Conservation (phyloP, 1,139 yeast genomes). For the Pichia sp. region DNA sequence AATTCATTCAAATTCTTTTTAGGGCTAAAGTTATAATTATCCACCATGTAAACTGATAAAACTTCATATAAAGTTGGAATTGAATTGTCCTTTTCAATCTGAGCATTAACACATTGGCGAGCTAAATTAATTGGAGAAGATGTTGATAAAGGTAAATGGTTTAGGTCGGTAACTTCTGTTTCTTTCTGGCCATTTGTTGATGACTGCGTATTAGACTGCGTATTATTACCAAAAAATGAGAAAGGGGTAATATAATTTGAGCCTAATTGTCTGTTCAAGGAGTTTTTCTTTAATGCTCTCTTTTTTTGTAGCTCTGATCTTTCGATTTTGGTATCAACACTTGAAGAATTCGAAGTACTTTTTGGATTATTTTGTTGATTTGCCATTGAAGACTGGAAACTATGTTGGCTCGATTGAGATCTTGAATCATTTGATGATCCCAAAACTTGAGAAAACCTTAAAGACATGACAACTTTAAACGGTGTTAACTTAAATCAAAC, state of each 20-base stretch:
- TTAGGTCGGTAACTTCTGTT: constrained; percentile 9
- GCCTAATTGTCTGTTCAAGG: constrained; percentile 6
- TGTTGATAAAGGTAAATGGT: constrained; percentile 24
- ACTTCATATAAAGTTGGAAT: constrained; percentile 28
- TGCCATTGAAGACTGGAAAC: background rate
- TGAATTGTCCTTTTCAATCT: constrained; percentile 28
- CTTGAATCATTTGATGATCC: constrained; percentile 14
- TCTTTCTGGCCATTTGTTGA: constrained; percentile 5
- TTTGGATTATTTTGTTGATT: constrained; percentile 1
- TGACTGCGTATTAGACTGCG: background rate
- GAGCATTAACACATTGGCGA: constrained; percentile 25
- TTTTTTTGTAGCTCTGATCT: constrained; percentile 23
- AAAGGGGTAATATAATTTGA: constrained; percentile 7
- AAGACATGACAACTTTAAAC: constrained; percentile 16
- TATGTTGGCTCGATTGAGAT: background rate
- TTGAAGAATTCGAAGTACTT: background rate
- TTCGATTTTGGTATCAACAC: constrained; percentile 16
- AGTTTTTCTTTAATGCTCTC: constrained; percentile 20
- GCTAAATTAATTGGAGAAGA: constrained; percentile 28
- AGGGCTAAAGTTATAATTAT: constrained; percentile 30
- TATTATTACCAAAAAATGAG: constrained; percentile 11
- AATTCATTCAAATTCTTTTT: constrained; percentile 32
- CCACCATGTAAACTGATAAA: constrained; percentile 28
- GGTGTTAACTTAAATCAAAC: background rate
- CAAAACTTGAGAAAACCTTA: constrained; percentile 25